Base-by-base conservation (phyloP, 192 early-diverging fungal species). In the Coemansia sp. region DNA sequence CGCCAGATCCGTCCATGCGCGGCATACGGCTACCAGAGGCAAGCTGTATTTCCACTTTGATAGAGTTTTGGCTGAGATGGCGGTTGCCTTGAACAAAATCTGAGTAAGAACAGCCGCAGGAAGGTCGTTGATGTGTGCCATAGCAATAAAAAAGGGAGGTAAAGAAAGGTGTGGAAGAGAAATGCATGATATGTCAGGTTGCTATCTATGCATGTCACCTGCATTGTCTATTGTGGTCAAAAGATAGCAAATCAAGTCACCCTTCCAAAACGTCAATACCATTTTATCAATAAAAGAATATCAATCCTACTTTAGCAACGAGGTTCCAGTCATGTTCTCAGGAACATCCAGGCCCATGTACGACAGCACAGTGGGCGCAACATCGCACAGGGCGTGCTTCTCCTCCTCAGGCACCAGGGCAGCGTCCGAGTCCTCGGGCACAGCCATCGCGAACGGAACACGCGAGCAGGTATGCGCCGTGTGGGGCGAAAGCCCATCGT, bases 381-480 rank as follows among this genome's bases (percentile, higher is more conserved):
- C 24, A 27, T 27, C 24, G 24, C 24, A 27, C 73, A 99, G 86
- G 51, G 89, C 89, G 33, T 92, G 94, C 64, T 87, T 83, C 27
- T 75, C 73, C 16, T 76, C 77, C 5, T 83, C 75, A 24, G 72
- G 63, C 33, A 69, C 73, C 68, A 90, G 91, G 54, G 87, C 85
- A 61, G 73, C 68, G 6, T 77, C 78, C 56, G 85, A 75, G 51
- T 86, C 79, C 34, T 86, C 7, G n/a, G 35, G 57, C 35, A 37
- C 34, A n/a, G 35, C 34, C 34, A 37, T 95, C 53, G 95, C 84
- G 73, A 99, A 96, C 37, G 98, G 98, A 63, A 99, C 98, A 61
- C 84, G 79, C 29, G 84, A 77, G 56, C 89, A 92, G 33, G 98
- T 98, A 85, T 99, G 98, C 56, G 97, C 97, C 21, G 98, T 99